Base-by-base conservation (phyloP, 768 basidiomycete genomes). In the Mycena indigotica region DNA sequence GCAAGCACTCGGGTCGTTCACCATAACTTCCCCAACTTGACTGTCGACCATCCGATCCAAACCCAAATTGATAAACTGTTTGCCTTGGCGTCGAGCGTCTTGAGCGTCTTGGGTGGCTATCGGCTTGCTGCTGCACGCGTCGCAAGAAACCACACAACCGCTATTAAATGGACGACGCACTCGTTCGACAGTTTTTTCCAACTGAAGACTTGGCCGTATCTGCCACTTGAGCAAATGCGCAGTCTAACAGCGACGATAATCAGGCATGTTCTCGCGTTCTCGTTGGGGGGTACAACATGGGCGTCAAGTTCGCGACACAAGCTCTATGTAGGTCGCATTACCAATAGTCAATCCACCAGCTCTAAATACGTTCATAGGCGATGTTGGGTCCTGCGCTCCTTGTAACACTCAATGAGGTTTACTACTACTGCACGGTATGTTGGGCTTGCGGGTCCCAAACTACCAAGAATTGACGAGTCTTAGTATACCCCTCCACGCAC, bases 51-150 rank as follows among this genome's bases (percentile, higher is more conserved):
- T 5, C 46, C 58, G 4, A 28, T 63, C 6, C 57, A 54, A 5
- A 13, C 6, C 12, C 39, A 10, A 12, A 8, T 57, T 24, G 55
- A 57, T n/a, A 53, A 46, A 21, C 54, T 32, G 5, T 21, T 44
- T 26, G 19, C 52, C 40, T n/a, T 59, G 12, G 25, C 52, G 1
- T 53, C 62, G 28, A 39, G 30, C 44, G 38, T 23, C 6, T 25
- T 53, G 29, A 63, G 46, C 28, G 62, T 50, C 17, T 24, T 51
- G 15, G 40, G 46, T 5, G 57, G 62, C 16, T 63, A 59, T 23
- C 62, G 39, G 24, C 52, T 63, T 3, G 41, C 58, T 44, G 53
- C 49, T 40, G 50, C 57, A 44, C 57, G 58, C 15, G 58, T 57
- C 25, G 62, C 58, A 13, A 53, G 62, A 23, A 59, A 35, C 21